Evolutionary conservation across 345 rosid species (phyloP).

Genomic region (Linum trigynum): DNA sequence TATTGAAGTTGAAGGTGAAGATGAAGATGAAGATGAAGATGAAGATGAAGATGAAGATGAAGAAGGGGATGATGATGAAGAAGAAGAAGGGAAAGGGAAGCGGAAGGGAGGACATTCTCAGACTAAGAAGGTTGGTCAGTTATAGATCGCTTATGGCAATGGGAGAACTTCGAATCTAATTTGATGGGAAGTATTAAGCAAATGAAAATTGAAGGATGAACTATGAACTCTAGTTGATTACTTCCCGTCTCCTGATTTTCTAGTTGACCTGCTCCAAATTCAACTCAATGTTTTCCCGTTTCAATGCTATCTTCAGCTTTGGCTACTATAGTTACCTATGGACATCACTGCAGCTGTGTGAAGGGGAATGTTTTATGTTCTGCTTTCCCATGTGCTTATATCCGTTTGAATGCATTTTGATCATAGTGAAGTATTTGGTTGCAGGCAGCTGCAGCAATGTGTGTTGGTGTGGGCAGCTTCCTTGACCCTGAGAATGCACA

Average conservation of each 20-base stretch:
- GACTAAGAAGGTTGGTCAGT: slow-evolving; percentile 54
- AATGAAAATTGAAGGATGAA: background rate
- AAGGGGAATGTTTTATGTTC: background rate
- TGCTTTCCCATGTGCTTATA: background rate
- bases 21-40: slow-evolving; percentile 21
- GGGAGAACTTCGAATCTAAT: too few relatives aligned
- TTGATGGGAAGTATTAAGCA: background rate
- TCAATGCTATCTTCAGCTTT: background rate
- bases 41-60: slow-evolving; percentile 21
- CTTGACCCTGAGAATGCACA: slow-evolving; percentile 91
- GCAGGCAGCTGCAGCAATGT: slow-evolving; percentile 99
- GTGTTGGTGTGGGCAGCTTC: slow-evolving; percentile 95
- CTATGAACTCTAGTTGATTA: too few relatives aligned
- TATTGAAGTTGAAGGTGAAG: slow-evolving; percentile 12
- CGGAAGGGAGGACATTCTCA: slow-evolving; percentile 32
- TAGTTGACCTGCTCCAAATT: background rate
- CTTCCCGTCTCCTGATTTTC: background rate
- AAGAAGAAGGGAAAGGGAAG: slow-evolving; percentile 13
- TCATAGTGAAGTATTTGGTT: slow-evolving; percentile 3
- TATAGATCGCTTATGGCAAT: background rate
- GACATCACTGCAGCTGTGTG: background rate
- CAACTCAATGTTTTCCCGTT: background rate
- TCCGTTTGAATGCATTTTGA: background rate
- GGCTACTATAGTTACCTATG: too few relatives aligned
- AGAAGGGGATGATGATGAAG: slow-evolving; percentile 19